These are phyloP conservation scores for Puccinia coronata DNA, from an alignment of 1,284 basidiomycete genomes.

Conservation along the genomic window DNA sequence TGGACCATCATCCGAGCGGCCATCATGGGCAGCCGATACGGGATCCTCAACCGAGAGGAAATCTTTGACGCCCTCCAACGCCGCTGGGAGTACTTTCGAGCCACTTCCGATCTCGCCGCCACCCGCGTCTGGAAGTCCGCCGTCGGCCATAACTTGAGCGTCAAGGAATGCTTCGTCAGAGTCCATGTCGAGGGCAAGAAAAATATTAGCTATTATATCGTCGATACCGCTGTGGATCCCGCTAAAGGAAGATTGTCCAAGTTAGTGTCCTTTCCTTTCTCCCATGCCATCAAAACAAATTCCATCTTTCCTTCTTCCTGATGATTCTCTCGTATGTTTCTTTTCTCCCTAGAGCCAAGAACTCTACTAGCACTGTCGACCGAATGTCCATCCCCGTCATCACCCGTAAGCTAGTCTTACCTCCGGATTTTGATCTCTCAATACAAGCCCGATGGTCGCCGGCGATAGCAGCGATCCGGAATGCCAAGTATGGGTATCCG, in stretches of 20 bases:
- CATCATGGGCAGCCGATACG: slow-evolving; percentile 48
- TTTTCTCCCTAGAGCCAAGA: slow-evolving; percentile 23
- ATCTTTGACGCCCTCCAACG: slow-evolving; percentile 38
- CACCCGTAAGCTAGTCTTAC: slow-evolving; percentile 34
- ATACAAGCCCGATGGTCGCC: slow-evolving; percentile 49
- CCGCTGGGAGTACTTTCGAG: slow-evolving; percentile 46
- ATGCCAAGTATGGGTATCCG: slow-evolving; percentile 44
- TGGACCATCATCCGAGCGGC: slow-evolving; percentile 49
- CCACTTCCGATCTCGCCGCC: slow-evolving; percentile 14
- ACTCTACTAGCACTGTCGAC: slow-evolving; percentile 4
- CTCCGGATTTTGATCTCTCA: slow-evolving; percentile 28
- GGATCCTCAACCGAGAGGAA: slow-evolving; percentile 44
- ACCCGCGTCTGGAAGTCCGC: slow-evolving; percentile 47
- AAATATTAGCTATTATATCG: slow-evolving; percentile 48
- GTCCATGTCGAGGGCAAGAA: slow-evolving; percentile 45
- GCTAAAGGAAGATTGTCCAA: slow-evolving; percentile 47
- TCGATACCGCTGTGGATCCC: slow-evolving; percentile 47
- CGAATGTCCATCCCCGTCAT: slow-evolving; percentile 38
- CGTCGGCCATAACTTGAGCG: slow-evolving; percentile 46
- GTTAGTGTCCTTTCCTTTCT: slow-evolving; percentile 24
- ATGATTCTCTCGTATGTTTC: not conserved
- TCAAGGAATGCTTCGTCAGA: slow-evolving; percentile 49
- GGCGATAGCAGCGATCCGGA: slow-evolving; percentile 47
- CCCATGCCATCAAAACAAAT: too few relatives aligned
- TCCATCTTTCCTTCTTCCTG: too few relatives aligned